Conservation (phyloP, 2,329 filamentous ascomycete species). For the Aspergillus alliaceus region DNA sequence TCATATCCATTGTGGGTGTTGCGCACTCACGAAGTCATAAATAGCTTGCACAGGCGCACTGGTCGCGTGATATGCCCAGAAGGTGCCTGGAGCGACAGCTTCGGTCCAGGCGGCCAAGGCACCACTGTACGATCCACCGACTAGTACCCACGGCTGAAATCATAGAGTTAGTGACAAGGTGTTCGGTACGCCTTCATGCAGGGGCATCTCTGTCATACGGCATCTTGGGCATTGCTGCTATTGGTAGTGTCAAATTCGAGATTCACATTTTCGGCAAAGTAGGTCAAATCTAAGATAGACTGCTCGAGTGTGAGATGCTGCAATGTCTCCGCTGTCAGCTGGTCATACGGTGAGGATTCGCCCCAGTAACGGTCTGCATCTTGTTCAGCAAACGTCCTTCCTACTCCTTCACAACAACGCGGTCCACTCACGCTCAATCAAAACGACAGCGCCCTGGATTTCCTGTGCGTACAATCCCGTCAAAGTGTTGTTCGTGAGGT, state of each 20-base stretch:
- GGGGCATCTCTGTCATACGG: neutral
- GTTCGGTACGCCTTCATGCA: neutral
- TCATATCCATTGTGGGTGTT: neutral
- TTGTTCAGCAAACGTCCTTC: neutral
- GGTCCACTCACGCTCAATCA: constrained; percentile 52
- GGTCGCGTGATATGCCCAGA: constrained; percentile 61
- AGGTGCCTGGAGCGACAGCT: constrained; percentile 54
- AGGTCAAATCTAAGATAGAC: constrained; percentile 53
- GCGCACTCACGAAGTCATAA: constrained; percentile 49
- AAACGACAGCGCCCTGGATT: constrained; percentile 54
- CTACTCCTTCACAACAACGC: neutral
- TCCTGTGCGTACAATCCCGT: constrained; percentile 54
- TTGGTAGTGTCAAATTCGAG: constrained; percentile 43
- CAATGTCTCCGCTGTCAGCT: constrained; percentile 54
- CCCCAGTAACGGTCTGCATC: constrained; percentile 59
- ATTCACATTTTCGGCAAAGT: constrained; percentile 55
- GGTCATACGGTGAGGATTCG: constrained; percentile 53
- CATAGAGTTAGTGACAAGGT: constrained; percentile 37
- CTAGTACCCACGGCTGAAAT: constrained; percentile 54
- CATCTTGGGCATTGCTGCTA: neutral
- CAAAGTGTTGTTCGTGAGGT: constrained; percentile 52
- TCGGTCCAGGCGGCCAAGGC: constrained; percentile 58
- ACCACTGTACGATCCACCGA: constrained; percentile 59
- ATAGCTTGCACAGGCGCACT: constrained; percentile 58
- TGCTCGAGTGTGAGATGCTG: constrained; percentile 57